phyloP scores from a whole-genome alignment of 257 asterid genomes.

The Rehmannia glutinosa region DNA sequence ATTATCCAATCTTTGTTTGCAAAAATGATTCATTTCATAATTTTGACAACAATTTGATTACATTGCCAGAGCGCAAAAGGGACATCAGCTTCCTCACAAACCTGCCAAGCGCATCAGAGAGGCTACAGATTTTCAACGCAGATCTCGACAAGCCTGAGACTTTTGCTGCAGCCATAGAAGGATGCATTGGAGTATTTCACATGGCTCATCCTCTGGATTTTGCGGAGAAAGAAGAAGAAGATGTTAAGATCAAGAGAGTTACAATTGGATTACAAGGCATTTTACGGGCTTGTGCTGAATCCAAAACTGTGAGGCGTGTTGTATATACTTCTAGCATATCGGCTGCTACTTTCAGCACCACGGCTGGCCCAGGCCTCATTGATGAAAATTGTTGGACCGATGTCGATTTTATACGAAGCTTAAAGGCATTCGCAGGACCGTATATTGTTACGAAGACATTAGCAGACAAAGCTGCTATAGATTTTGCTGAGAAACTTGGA shows the following conservation, averaged over 20 bases:
- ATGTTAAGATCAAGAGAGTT: constrained; percentile 24
- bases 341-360: constrained; percentile 14
- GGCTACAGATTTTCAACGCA: not conserved
- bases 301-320: constrained; percentile 46
- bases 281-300: constrained; percentile 39
- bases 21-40: no score
- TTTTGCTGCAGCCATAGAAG: constrained; percentile 47
- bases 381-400: constrained; percentile 43
- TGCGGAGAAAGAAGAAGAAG: constrained; percentile 42
- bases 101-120: not conserved
- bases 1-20: no score
- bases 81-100: not conserved
- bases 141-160: constrained; percentile 14
- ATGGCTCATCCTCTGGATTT: constrained; percentile 65
- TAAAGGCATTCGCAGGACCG: constrained; percentile 21
- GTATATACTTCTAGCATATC: constrained; percentile 52
- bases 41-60: no score
- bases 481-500: constrained; percentile 40
- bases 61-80: not conserved
- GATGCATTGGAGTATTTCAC: constrained; percentile 71
- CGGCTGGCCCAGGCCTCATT: not conserved
- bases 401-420: constrained; percentile 28
- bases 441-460: constrained; percentile 51
- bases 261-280: constrained; percentile 34
- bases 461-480: constrained; percentile 49